Percentiles rank a stretch among this genome's conserved stretches.
Conservation (phyloP, 768 basidiomycete species). For the Daedaleopsis nitida region DNA sequence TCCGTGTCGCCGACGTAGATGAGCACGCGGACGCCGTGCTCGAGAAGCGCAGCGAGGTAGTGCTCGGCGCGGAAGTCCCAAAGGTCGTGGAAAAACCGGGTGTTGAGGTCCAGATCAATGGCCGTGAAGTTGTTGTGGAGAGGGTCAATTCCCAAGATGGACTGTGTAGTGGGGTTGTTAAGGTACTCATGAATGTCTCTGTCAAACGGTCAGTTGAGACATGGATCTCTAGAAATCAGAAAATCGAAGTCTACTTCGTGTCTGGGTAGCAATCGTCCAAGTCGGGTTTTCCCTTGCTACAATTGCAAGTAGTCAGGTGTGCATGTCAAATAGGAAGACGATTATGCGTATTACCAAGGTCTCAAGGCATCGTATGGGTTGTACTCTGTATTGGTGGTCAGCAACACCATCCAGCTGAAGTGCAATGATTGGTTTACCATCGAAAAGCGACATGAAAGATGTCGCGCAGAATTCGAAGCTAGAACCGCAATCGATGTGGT, state of each 20-base stretch:
- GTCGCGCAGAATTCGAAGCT: conserved; percentile 36
- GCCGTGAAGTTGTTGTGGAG: conserved; percentile 32
- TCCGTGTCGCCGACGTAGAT: conserved; percentile 57
- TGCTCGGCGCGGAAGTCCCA: conserved; percentile 24
- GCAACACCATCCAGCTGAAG: no score
- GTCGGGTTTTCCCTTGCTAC: no score
- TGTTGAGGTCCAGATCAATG: conserved; percentile 50
- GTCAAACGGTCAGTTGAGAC: not conserved
- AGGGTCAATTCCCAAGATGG: conserved; percentile 61
- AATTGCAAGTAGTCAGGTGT: no score
- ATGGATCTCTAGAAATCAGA: no score
- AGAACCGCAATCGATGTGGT: conserved; percentile 45
- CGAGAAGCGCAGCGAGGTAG: conserved; percentile 55
- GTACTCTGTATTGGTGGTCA: no score
- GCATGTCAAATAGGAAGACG: no score
- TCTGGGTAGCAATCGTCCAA: no score
- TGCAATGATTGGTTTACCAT: not conserved
- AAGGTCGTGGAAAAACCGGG: conserved; percentile 27
- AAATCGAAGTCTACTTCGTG: no score
- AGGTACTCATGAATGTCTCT: conserved; percentile 65
- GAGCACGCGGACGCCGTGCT: conserved; percentile 50
- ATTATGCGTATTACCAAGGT: no score
- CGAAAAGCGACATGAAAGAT: not conserved
- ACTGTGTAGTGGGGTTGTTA: conserved; percentile 54
- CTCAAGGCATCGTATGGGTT: no score